Percentiles rank a stretch among this genome's conserved stretches.
These are phyloP conservation scores for Alternaria sp. DNA, from an alignment of 2,329 filamentous ascomycete genomes.

Conservation along the genomic window DNA sequence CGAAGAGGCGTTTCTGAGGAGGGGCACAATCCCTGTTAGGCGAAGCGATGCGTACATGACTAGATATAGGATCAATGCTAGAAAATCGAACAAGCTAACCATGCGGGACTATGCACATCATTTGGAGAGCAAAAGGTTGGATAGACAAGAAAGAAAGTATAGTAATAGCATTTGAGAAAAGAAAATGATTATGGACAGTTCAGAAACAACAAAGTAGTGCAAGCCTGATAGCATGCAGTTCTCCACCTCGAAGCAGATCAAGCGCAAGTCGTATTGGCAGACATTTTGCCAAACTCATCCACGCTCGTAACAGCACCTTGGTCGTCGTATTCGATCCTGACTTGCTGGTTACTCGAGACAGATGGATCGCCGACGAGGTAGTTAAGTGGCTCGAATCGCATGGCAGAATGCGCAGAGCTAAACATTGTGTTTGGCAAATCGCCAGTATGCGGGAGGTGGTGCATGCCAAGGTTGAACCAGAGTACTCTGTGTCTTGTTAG, in stretches of 20 bases:
- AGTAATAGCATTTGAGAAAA: neutral
- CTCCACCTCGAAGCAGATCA: neutral
- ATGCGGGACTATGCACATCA: neutral
- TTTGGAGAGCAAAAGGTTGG: neutral
- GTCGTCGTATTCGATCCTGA: conserved; percentile 51
- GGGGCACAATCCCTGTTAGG: neutral
- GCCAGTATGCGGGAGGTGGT: conserved; percentile 57
- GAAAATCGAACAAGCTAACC: neutral
- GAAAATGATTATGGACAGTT: neutral
- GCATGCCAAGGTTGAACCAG: conserved; percentile 63
- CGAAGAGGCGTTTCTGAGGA: neutral
- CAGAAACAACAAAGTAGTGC: neutral
- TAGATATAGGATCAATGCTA: neutral
- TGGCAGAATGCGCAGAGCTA: conserved; percentile 57
- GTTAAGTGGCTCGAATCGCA: conserved; percentile 58
- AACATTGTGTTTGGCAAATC: conserved; percentile 63
- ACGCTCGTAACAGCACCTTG: conserved; percentile 12
- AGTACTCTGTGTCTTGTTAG: conserved; percentile 49
- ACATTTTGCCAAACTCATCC: conserved; percentile 25
- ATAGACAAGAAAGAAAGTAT: neutral
- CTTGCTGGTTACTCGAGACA: conserved; percentile 53
- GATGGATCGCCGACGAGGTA: conserved; percentile 56
- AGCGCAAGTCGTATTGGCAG: neutral
- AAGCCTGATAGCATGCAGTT: neutral
- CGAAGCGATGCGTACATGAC: neutral